phyloP scores from a whole-genome alignment of 805 yeast species.

The Danielia reshetovae region DNA sequence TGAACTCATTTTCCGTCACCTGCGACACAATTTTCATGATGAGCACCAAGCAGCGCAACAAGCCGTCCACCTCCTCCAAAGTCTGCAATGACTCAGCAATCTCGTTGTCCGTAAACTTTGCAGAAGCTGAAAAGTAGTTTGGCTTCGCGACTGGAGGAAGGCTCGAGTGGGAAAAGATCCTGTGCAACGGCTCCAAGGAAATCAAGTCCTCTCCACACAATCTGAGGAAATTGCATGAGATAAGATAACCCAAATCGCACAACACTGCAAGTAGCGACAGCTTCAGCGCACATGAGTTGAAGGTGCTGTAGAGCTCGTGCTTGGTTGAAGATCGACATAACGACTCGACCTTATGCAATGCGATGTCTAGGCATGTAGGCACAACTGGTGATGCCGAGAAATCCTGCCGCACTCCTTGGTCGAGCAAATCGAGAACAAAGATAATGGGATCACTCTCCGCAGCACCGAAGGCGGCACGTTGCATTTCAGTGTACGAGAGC shows the following conservation, averaged over 20 bases:
- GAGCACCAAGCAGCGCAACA: slow-evolving; percentile 1
- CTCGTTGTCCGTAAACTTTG: slow-evolving; percentile 7
- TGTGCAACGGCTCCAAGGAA: not conserved
- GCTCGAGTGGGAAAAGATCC: not conserved
- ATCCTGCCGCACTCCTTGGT: slow-evolving; percentile 5
- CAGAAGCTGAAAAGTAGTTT: slow-evolving; percentile 8
- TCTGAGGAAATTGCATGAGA: not conserved
- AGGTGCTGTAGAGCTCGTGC: slow-evolving; percentile 6
- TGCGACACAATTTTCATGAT: slow-evolving; percentile 2
- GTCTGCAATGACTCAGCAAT: slow-evolving; percentile 5
- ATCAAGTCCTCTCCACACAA: not conserved
- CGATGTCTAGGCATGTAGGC: slow-evolving; percentile 7
- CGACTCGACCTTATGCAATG: slow-evolving; percentile 6
- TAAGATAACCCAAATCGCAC: slow-evolving; percentile 11
- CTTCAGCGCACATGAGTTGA: slow-evolving; percentile 9
- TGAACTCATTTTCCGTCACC: not conserved
- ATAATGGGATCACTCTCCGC: slow-evolving; percentile 11
- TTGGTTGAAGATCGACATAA: not conserved
- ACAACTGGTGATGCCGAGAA: slow-evolving; percentile 1
- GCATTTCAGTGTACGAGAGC: slow-evolving; percentile 7
- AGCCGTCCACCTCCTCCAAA: slow-evolving; percentile 10
- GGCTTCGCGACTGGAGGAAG: slow-evolving; percentile 32
- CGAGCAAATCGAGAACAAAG: slow-evolving; percentile 11
- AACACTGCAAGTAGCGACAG: slow-evolving; percentile 7
- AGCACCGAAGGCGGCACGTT: slow-evolving; percentile 8